Conservation (phyloP, 2,329 filamentous ascomycete species). For the Hypoxylon sp. region DNA sequence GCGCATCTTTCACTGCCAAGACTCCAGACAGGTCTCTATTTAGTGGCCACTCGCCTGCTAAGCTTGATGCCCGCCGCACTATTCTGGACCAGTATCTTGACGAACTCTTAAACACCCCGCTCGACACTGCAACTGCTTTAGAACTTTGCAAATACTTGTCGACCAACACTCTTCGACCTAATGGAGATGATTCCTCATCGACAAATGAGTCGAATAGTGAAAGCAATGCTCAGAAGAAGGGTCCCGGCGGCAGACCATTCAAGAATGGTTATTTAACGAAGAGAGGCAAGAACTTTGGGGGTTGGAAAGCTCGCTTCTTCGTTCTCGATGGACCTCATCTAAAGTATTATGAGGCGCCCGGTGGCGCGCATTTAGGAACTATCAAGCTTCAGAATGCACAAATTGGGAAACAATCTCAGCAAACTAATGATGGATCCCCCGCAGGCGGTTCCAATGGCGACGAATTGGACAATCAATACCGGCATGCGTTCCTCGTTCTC, state of each 20-base stretch:
- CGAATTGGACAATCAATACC: constrained; percentile 92
- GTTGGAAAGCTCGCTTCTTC: constrained; percentile 90
- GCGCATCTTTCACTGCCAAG: constrained; percentile 78
- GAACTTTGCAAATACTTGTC: constrained; percentile 91
- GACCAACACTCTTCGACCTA: constrained; percentile 73
- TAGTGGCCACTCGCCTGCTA: constrained; percentile 91
- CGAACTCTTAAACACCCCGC: constrained; percentile 83
- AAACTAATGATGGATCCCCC: constrained; percentile 73
- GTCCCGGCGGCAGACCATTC: constrained; percentile 75
- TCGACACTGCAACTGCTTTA: constrained; percentile 82
- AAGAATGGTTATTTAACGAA: constrained; percentile 96
- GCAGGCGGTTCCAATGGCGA: constrained; percentile 71
- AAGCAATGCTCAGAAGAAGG: constrained; percentile 60
- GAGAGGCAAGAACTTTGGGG: constrained; percentile 97
- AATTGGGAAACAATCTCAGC: constrained; percentile 90
- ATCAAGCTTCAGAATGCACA: constrained; percentile 93
- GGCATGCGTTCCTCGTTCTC: constrained; percentile 93
- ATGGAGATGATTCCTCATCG: constrained; percentile 68
- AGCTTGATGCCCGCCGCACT: constrained; percentile 86
- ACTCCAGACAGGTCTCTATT: constrained; percentile 90
- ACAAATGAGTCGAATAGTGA: constrained; percentile 57
- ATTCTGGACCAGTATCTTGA: constrained; percentile 91
- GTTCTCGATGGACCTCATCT: constrained; percentile 73
- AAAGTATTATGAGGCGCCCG: constrained; percentile 92
- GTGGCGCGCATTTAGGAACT: constrained; percentile 89